Base-by-base conservation (phyloP, 495 filamentous ascomycete genomes). In the Friedmanniomyces endolithicus region DNA sequence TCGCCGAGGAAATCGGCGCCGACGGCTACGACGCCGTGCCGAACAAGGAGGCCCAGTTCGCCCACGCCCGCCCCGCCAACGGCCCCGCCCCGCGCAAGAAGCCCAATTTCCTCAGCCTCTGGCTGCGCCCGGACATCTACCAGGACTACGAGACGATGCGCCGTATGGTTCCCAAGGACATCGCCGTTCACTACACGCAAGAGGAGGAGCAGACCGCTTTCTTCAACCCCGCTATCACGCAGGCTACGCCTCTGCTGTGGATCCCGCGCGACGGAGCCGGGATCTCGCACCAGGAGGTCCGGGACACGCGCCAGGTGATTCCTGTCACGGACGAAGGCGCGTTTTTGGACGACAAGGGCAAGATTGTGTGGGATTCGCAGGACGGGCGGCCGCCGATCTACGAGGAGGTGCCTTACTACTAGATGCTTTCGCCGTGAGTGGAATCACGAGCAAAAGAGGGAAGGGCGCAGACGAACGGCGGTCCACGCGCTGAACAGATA, bases 61-160 rank as follows among this genome's bases (percentile, higher is more conserved):
- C 14, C 14, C 25, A 20, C n/a, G 37, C 2, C 49, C 34, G 39
- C 12, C 19, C 3, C 11, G 23, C 27, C 35, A 20, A 45, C n/a
- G 52, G 25, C 27, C 58, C 67, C 11, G 53, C 70, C 11, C 64
- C 68, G 14, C 64, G 73, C 45, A 71, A 75, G 61, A 72, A 78
- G 63, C 70, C 74, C 20, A 80, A 77, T 66, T 64, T 82, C 56
- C 55, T 97, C 20, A 60, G 69, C 54, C 85, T 84, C 58, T 95
- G 83, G 69, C 68, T 95, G 46, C 81, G 81, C 58, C 90, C 90
- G 0, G 85, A 94, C 73, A 73, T 78, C 52, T 86, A 89, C 66
- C 67, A 75, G 47, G 78, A 84, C 67, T 95, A 94, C 67, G 65
- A 72, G 14, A 74, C 80, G 23, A 74, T 94, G 61, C 86, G 89